Conservation (phyloP, 129 eudicot genomes). For the Escallonia rubra region DNA sequence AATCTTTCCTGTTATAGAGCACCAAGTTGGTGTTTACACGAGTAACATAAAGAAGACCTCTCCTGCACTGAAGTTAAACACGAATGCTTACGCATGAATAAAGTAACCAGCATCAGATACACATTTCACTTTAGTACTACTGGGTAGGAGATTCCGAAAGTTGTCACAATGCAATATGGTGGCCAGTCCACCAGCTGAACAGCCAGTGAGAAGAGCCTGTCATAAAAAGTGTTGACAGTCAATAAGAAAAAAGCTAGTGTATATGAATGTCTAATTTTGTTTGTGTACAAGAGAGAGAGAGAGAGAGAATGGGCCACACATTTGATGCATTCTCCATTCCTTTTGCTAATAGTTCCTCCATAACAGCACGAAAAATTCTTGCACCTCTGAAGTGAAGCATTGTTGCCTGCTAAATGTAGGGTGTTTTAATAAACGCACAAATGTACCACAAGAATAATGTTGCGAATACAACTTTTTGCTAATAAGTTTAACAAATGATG, state of each 20-base stretch:
- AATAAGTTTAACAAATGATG: too few relatives aligned
- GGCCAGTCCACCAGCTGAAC: constrained; percentile 43
- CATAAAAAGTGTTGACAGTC: background rate
- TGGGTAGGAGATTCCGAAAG: constrained; percentile 18
- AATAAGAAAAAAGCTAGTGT: background rate
- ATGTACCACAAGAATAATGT: too few relatives aligned
- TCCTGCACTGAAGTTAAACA: background rate
- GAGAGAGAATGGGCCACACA: constrained; percentile 4
- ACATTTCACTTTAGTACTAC: constrained; percentile 32
- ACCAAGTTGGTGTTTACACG: background rate
- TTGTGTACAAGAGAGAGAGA: constrained; percentile 2
- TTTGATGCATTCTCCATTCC: constrained; percentile 48
- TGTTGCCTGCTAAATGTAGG: background rate
- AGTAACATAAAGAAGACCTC: background rate
- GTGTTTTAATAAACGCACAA: too few relatives aligned
- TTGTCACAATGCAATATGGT: constrained; percentile 34
- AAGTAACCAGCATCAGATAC: constrained; percentile 41
- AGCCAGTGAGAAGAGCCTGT: constrained; percentile 33
- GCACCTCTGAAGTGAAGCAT: constrained; percentile 46
- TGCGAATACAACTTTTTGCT: too few relatives aligned
- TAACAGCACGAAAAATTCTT: constrained; percentile 39
- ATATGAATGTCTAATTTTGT: background rate
- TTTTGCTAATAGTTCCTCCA: constrained; percentile 43
- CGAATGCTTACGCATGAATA: constrained; percentile 28
- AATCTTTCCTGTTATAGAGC: constrained; percentile 23